Percentiles rank a stretch among this genome's conserved stretches.
Conservation (phyloP, 1,284 basidiomycete species). For the Cryptococcus sp. region DNA sequence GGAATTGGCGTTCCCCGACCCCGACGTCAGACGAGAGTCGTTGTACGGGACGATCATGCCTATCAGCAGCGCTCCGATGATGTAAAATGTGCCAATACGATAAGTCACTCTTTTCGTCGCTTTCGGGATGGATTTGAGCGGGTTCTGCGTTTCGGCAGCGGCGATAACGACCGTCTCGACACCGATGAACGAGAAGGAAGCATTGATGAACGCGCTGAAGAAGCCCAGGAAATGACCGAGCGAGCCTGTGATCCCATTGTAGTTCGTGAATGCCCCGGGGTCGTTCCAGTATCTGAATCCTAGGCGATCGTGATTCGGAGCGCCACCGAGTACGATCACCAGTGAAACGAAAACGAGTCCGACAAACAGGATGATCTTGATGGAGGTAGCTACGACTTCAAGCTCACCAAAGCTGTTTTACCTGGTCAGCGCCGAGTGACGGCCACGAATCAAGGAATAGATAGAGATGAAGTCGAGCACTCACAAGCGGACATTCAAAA, state of each 20-base stretch:
- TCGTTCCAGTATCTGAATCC: conserved; percentile 24
- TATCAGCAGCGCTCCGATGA: conserved; percentile 59
- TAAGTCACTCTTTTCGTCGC: conserved; percentile 58
- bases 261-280: conserved; percentile 19
- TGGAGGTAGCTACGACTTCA: conserved; percentile 27
- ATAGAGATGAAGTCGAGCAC: neutral
- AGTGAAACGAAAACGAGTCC: conserved; percentile 62
- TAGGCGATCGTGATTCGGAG: conserved; percentile 27
- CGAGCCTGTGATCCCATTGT: conserved; percentile 16
- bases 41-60: conserved; percentile 71
- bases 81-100: conserved; percentile 68
- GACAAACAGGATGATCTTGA: conserved; percentile 21
- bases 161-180: conserved; percentile 18
- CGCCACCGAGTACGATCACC: conserved; percentile 70
- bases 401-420: conserved; percentile 12
- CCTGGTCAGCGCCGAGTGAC: neutral
- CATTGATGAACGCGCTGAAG: conserved; percentile 12
- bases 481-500: conserved; percentile 11
- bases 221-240: conserved; percentile 12
- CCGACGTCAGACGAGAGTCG: conserved; percentile 58
- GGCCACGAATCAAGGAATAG: neutral
- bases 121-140: conserved; percentile 8
- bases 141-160: conserved; percentile 37
- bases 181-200: conserved; percentile 14
- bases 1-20: conserved; percentile 61